Base-by-base conservation (phyloP, 495 filamentous ascomycete genomes). In the Aspergillus egyptiacus region DNA sequence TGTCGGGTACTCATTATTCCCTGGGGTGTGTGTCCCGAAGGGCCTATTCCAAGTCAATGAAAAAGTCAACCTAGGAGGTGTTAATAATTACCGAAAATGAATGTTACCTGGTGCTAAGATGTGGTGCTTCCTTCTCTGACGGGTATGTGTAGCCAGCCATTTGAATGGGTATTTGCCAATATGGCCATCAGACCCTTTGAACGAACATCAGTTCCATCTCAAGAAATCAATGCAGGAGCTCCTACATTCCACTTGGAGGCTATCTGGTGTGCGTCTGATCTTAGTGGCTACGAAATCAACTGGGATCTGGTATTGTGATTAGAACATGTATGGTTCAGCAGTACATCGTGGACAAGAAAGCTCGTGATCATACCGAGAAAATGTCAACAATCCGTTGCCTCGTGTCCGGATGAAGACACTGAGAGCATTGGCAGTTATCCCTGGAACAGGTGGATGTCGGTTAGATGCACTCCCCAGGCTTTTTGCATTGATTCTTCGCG, bases 391-490 rank as follows among this genome's bases (percentile, higher is more conserved):
- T 75, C 25, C 87, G 74, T 64, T 96, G 90, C 61, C 66, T 80
- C 11, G 90, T 96, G 43, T 85, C 80, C 49, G 79, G 81, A 60
- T 95, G 82, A 8, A 89, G 72, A 62, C 90, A 96, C 39, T 70
- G 61, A 0, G 61, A 48, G 58, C 89, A 95, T 40, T 81, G 86
- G 59, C 89, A 95, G 58, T 90, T 86, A 46, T 95, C 89, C 56
- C 89, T 91, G 24, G 23, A 48, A 8, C 33, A 19, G 8, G 40
- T 46, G 36, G 41, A 36, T 17, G n/a, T 15, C 24, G 31, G 35
- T 46, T 37, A 46, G 18, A 11, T 35, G 13, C n/a, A 18, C 15
- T 22, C 20, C 31, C 8, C 17, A 5, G 11, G 13, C 24, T 19
- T 13, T 13, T 14, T 30, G 19, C 18, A 28, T 18, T 24, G n/a